These are phyloP conservation scores for Xylaria sp. DNA, from an alignment of 2,329 filamentous ascomycete genomes.

Conservation along the genomic window DNA sequence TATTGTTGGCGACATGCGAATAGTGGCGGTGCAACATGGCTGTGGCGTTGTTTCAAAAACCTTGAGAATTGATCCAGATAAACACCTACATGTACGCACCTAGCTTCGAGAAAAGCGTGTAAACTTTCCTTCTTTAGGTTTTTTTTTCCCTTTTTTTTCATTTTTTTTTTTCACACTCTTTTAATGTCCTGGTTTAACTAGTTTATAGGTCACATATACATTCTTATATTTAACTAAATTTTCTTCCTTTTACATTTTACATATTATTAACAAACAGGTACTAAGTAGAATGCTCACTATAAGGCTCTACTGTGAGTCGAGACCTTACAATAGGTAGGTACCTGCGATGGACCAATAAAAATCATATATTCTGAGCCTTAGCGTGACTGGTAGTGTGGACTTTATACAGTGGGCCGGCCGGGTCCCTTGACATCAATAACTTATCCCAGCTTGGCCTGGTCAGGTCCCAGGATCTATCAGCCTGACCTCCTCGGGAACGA, in stretches of 20 bases:
- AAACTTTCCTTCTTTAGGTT: too few relatives aligned
- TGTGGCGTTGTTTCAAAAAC: neutral
- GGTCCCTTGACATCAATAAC: conserved; percentile 20
- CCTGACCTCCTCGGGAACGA: conserved; percentile 30
- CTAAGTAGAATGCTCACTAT: too few relatives aligned
- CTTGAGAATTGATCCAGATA: neutral
- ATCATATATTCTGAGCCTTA: neutral
- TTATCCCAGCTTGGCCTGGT: conserved; percentile 6
- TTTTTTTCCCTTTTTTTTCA: too few relatives aligned
- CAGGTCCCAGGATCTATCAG: conserved; percentile 24
- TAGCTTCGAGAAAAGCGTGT: too few relatives aligned
- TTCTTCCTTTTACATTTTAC: neutral
- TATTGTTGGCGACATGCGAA: neutral
- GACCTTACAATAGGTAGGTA: neutral
- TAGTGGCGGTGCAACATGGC: neutral
- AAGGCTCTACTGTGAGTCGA: too few relatives aligned
- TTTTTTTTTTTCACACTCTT: too few relatives aligned
- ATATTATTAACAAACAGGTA: neutral
- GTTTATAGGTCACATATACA: too few relatives aligned
- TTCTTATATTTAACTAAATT: neutral
- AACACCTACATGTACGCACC: neutral
- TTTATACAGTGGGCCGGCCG: conserved; percentile 23
- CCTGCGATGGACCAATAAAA: neutral
- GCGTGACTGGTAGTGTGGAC: neutral
- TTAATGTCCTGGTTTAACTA: too few relatives aligned